A percentile compares a stretch with the other conserved stretches of the same genome.
Evolutionary conservation across 2,329 filamentous ascomycete genomes (phyloP).

Genomic region (Scleromitrula shiraiana): DNA sequence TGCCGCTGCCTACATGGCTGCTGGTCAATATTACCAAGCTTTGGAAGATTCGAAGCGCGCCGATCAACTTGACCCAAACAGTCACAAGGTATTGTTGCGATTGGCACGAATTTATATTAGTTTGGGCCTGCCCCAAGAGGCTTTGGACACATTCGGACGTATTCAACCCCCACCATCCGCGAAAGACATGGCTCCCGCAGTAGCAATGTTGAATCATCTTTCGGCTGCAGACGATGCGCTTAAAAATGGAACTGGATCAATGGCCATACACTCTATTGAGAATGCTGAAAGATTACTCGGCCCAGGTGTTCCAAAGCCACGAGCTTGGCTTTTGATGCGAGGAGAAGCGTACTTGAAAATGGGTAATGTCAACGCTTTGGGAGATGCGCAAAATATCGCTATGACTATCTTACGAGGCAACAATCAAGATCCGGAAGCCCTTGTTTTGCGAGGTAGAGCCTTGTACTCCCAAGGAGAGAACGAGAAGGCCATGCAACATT

Average conservation of each 20-base stretch:
- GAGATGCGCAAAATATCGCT: conserved; percentile 86
- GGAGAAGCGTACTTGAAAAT: conserved; percentile 91
- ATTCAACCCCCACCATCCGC: conserved; percentile 74
- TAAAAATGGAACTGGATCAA: conserved; percentile 69
- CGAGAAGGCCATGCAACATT: conserved; percentile 86
- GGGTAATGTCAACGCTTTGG: conserved; percentile 79
- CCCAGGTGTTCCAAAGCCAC: conserved; percentile 65
- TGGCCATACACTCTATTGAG: conserved; percentile 87
- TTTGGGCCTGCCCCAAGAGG: conserved; percentile 79
- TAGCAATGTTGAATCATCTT: conserved; percentile 78
- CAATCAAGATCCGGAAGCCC: conserved; percentile 84
- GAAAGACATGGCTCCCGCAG: conserved; percentile 77
- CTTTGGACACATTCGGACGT: conserved; percentile 70
- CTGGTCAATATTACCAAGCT: conserved; percentile 68
- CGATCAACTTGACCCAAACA: conserved; percentile 74
- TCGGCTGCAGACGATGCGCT: conserved; percentile 72
- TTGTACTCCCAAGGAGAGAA: conserved; percentile 91
- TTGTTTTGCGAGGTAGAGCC: conserved; percentile 80
- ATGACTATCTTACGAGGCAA: conserved; percentile 82
- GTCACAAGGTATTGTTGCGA: conserved; percentile 80
- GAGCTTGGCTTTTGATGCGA: conserved; percentile 90
- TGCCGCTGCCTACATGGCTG: conserved; percentile 88
- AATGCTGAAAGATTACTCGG: conserved; percentile 80
- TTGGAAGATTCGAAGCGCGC: conserved; percentile 81
- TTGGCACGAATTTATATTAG: conserved; percentile 85